Evolutionary conservation across 2,329 filamentous ascomycete species (phyloP), one percentile per base, ranked within the genome.

Genomic region (Fusarium pseudonygamai): DNA sequence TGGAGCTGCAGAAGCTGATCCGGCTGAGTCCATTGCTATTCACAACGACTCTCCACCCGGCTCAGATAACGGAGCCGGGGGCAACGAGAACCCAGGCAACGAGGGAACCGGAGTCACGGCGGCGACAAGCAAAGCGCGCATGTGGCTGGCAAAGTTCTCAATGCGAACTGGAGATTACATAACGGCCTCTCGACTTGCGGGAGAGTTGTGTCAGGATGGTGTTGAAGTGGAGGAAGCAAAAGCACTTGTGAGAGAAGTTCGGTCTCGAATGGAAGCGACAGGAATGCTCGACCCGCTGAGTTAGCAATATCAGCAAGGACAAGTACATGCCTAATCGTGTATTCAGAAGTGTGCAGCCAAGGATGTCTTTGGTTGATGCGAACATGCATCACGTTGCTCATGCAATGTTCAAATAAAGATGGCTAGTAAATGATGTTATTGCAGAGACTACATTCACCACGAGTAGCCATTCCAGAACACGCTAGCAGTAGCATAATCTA

Each of bases 161-260:
- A 93, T 97, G 84, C 88, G 89, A 42, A 89, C 88, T 16, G 91
- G 91, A 43, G 94, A 97, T 81, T 93, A 93, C 77, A 86, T 87
- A 37, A 89, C 93, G 26, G 94, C 94, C 8, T 93, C 93, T 83
- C 90, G 94, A 71, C 84, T 98, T 46, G 95, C 95, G 1, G 94
- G 92, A 69, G 96, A 99, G 83, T 85, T 99, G 50, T 98, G 95
- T 80, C 94, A 98, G 82, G 96, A 99, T 82, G 96, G 96, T 1
- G 92, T 97, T 32, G 96, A 98, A 82, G 94, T 98, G 5, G 96
- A 99, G 80, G 96, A 99, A 82, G 96, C 96, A 34, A 98, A 98
- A 84, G 94, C 95, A 7, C 85, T 98, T 75, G 93, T 97, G 70
- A 89, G 94, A 69, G 96, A 98, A 81, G 92, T 97, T 18, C 88